Percentiles rank a stretch among this genome's conserved stretches.
Evolutionary conservation across 2,329 filamentous ascomycete species (phyloP).

Genomic region (Fusarium concolor): DNA sequence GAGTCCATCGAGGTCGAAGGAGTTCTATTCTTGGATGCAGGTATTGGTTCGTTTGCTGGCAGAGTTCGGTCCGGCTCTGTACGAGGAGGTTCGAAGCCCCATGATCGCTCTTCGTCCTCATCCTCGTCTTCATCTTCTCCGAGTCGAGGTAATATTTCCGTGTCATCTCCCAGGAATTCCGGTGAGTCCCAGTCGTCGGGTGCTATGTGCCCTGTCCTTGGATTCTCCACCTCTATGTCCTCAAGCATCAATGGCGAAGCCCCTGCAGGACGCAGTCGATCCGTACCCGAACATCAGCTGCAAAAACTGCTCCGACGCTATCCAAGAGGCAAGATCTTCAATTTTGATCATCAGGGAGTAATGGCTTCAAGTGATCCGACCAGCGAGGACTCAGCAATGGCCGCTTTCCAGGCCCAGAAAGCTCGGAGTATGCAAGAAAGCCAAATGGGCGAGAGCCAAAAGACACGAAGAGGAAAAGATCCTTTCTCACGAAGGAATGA

Average conservation of each 20-base stretch:
- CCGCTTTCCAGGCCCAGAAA: background rate
- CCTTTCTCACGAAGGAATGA: slow-evolving; percentile 35
- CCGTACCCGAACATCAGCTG: slow-evolving; percentile 11
- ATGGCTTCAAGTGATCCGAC: slow-evolving; percentile 49
- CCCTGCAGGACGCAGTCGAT: background rate
- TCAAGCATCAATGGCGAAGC: slow-evolving; percentile 51
- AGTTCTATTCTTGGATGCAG: slow-evolving; percentile 50
- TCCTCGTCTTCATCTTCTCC: slow-evolving; percentile 25
- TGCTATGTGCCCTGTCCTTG: slow-evolving; percentile 50
- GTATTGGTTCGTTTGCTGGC: slow-evolving; percentile 41
- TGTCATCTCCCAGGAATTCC: slow-evolving; percentile 24
- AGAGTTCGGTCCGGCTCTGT: slow-evolving; percentile 1
- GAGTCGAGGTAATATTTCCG: background rate
- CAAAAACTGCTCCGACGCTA: slow-evolving; percentile 50
- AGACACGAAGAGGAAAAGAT: background rate
- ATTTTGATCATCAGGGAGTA: slow-evolving; percentile 55
- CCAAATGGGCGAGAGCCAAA: background rate
- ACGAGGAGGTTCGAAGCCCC: background rate
- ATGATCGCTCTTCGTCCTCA: slow-evolving; percentile 7
- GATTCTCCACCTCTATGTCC: slow-evolving; percentile 51
- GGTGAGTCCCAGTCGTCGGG: slow-evolving; percentile 40
- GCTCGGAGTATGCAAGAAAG: background rate
- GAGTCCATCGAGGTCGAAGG: slow-evolving; percentile 58
- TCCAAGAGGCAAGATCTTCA: slow-evolving; percentile 60
- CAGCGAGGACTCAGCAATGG: slow-evolving; percentile 38